Conservation (phyloP, 2,329 filamentous ascomycete species). For the Daldinia sp. region DNA sequence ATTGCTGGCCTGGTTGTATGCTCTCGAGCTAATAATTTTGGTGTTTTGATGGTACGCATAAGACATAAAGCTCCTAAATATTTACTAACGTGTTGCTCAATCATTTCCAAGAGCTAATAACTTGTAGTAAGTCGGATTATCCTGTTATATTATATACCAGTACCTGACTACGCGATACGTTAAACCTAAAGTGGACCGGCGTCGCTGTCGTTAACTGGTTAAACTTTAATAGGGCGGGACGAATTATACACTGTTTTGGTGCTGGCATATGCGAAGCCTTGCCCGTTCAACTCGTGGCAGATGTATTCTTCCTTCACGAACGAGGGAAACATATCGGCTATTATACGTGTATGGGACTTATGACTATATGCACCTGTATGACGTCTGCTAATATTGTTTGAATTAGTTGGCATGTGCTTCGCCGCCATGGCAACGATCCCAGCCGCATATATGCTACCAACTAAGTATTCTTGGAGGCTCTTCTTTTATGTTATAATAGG, state of each 20-base stretch:
- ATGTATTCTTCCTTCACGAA: slow-evolving; percentile 62
- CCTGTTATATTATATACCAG: background rate
- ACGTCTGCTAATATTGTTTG: slow-evolving; percentile 14
- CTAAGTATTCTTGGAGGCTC: slow-evolving; percentile 68
- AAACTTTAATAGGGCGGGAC: slow-evolving; percentile 43
- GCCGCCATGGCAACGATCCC: slow-evolving; percentile 68
- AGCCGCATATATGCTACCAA: slow-evolving; percentile 71
- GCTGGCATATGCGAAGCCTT: slow-evolving; percentile 60
- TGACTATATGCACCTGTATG: background rate
- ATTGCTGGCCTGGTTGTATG: slow-evolving; percentile 56
- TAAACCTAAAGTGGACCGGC: background rate
- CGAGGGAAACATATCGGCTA: slow-evolving; percentile 67
- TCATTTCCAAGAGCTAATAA: background rate
- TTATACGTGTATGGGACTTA: slow-evolving; percentile 61
- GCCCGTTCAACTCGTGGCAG: slow-evolving; percentile 60
- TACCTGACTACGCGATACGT: too few species aligned
- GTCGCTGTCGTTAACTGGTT: background rate
- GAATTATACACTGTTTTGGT: slow-evolving; percentile 57
- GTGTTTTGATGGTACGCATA: slow-evolving; percentile 53
- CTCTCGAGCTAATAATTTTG: slow-evolving; percentile 54
- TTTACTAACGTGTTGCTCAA: background rate
- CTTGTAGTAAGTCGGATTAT: background rate
- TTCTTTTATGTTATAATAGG: slow-evolving; percentile 72
- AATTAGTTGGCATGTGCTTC: slow-evolving; percentile 64
- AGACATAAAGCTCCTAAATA: too few species aligned